Conservation (phyloP, 2,329 filamentous ascomycete genomes). For the Pseudogymnoascus sp. region DNA sequence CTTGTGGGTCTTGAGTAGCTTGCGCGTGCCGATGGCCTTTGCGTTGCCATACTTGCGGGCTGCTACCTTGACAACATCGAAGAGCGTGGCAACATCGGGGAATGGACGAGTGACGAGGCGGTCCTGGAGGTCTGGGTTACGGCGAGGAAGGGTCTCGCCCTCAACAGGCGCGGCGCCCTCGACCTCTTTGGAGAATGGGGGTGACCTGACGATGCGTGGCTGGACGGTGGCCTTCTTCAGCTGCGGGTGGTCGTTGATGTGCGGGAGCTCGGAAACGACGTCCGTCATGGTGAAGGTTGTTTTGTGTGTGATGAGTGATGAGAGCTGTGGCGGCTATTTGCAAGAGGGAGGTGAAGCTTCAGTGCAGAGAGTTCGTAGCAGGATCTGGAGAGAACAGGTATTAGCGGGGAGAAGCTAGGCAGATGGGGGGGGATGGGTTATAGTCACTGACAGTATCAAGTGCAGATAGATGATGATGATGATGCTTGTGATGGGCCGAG, state of each 20-base stretch:
- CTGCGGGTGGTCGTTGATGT: not conserved
- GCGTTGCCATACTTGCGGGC: conserved; percentile 60
- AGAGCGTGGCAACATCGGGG: conserved; percentile 61
- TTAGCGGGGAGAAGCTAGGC: not conserved
- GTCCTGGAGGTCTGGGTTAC: conserved; percentile 52
- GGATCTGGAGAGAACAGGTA: conserved; percentile 7
- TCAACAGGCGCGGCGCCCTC: conserved; percentile 49
- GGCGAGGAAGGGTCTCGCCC: conserved; percentile 64
- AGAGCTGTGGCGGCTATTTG: not conserved
- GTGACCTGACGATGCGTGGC: conserved; percentile 34
- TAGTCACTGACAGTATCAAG: not conserved
- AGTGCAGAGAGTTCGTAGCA: not conserved
- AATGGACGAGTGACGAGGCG: conserved; percentile 49
- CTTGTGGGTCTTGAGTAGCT: conserved; percentile 68
- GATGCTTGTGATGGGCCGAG: conserved; percentile 7
- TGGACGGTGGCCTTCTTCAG: conserved; percentile 29
- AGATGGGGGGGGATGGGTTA: not conserved
- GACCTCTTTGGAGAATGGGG: conserved; percentile 55
- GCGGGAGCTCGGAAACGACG: conserved; percentile 4
- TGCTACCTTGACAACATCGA: conserved; percentile 66
- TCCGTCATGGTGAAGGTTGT: conserved; percentile 11
- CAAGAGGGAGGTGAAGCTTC: not conserved
- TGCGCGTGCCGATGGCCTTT: conserved; percentile 63
- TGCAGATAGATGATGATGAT: not conserved
- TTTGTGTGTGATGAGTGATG: not conserved